A percentile compares a stretch with the other conserved stretches of the same genome.
Conservation (phyloP, 208 protist species). For the Acanthamoeba castellanii region DNA sequence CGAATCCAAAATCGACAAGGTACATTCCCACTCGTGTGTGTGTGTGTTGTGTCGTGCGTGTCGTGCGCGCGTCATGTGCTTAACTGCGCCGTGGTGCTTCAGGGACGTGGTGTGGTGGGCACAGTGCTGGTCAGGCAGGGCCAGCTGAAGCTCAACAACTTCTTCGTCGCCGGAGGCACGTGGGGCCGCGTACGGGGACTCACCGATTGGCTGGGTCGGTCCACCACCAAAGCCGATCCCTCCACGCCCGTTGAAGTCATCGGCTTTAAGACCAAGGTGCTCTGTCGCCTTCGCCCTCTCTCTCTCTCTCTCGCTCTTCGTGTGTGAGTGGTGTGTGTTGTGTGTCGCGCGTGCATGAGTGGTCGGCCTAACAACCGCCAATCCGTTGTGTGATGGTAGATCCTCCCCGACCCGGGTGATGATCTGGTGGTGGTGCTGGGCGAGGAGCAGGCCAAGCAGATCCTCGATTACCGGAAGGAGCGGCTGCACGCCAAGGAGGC, state of each 20-base stretch:
- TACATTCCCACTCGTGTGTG: slow-evolving; percentile 18
- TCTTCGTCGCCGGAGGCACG: slow-evolving; percentile 82
- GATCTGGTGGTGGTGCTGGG: slow-evolving; percentile 75
- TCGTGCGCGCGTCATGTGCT: neutral
- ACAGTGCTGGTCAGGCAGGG: slow-evolving; percentile 84
- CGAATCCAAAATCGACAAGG: slow-evolving; percentile 88
- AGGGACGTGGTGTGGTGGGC: slow-evolving; percentile 44
- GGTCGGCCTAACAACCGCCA: no score
- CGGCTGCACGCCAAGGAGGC: slow-evolving; percentile 47
- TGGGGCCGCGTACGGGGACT: slow-evolving; percentile 84
- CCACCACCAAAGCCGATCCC: slow-evolving; percentile 76
- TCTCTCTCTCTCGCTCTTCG: neutral
- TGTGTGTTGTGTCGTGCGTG: neutral
- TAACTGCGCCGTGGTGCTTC: neutral
- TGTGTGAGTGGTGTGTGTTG: no score
- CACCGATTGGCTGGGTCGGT: neutral
- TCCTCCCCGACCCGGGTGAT: slow-evolving; percentile 83
- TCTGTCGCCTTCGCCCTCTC: neutral
- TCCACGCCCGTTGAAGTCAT: slow-evolving; percentile 83
- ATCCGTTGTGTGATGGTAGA: neutral
- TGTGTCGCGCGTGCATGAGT: no score
- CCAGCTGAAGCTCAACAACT: slow-evolving; percentile 81
- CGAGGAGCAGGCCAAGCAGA: slow-evolving; percentile 81
- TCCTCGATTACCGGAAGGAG: slow-evolving; percentile 79
- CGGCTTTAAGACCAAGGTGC: slow-evolving; percentile 82